phyloP scores from a whole-genome alignment of 2,329 filamentous ascomycete genomes.

The Sporothrix protearum region DNA sequence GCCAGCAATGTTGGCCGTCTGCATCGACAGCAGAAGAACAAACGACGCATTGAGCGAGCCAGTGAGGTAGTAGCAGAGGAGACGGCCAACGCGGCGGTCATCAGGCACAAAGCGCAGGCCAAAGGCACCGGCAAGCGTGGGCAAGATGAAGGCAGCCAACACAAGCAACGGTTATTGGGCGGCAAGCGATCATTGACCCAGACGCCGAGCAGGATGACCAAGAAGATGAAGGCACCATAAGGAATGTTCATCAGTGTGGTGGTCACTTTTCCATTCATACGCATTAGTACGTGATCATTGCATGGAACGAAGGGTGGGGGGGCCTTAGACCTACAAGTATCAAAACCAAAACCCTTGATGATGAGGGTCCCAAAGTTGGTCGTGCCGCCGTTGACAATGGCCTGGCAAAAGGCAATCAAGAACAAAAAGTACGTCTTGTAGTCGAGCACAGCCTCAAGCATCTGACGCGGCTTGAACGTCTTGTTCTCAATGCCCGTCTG shows the following conservation, averaged over 20 bases:
- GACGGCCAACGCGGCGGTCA: constrained; percentile 49
- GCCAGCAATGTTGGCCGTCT: constrained; percentile 50
- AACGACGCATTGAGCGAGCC: constrained; percentile 42
- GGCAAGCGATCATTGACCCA: constrained; percentile 43
- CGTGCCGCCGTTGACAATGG: constrained; percentile 58
- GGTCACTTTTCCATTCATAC: too few species aligned
- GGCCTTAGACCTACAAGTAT: constrained; percentile 41
- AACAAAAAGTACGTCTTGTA: constrained; percentile 59
- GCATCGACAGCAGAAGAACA: constrained; percentile 42
- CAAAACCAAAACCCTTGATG: constrained; percentile 56
- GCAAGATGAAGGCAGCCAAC: constrained; percentile 54
- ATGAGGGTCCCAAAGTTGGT: constrained; percentile 60
- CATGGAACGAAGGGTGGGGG: constrained; percentile 54
- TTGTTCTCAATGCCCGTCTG: constrained; percentile 60
- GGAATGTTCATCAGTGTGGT: constrained; percentile 41
- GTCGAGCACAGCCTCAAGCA: constrained; percentile 54
- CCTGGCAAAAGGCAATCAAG: constrained; percentile 47
- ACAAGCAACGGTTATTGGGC: constrained; percentile 51
- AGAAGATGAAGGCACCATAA: constrained; percentile 47
- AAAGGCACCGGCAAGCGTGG: constrained; percentile 57
- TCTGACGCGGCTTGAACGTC: constrained; percentile 51
- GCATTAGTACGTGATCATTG: too few species aligned
- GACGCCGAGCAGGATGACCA: constrained; percentile 56
- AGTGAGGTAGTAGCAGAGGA: constrained; percentile 51
- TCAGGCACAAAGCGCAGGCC: constrained; percentile 53